Conservation (phyloP, 1,139 yeast genomes). For the Pichia inconspicua region DNA sequence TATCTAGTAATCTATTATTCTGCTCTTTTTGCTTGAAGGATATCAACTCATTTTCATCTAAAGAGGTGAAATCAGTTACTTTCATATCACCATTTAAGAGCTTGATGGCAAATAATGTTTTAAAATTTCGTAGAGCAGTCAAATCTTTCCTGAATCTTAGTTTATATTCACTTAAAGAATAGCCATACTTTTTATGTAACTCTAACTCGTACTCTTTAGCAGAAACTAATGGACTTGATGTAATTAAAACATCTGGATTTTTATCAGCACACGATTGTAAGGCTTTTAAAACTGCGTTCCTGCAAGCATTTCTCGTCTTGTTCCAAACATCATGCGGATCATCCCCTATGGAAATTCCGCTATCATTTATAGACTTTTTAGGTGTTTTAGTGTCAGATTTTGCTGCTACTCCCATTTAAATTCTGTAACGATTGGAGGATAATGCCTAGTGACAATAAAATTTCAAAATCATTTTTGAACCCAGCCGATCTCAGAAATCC, state of each 20-base stretch:
- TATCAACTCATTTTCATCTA: conserved; percentile 24
- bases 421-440: no score
- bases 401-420: neutral
- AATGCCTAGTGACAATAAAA: no score
- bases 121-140: conserved; percentile 25
- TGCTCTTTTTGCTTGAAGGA: conserved; percentile 23
- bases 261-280: conserved; percentile 9
- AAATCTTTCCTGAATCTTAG: conserved; percentile 25
- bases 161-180: conserved; percentile 20
- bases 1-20: conserved; percentile 24
- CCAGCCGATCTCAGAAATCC: neutral
- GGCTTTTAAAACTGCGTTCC: conserved; percentile 16
- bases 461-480: no score
- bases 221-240: conserved; percentile 2
- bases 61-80: conserved; percentile 13
- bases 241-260: neutral
- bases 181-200: conserved; percentile 13
- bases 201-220: conserved; percentile 20
- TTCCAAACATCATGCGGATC: conserved; percentile 23
- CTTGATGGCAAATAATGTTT: conserved; percentile 23
- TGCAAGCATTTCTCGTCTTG: conserved; percentile 22
- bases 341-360: conserved; percentile 20
- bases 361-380: neutral
- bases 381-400: neutral
- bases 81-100: conserved; percentile 22